Evolutionary conservation across 2,329 filamentous ascomycete species (phyloP), one percentile per base, ranked within the genome.

Genomic region (Botryosphaeria agaves): DNA sequence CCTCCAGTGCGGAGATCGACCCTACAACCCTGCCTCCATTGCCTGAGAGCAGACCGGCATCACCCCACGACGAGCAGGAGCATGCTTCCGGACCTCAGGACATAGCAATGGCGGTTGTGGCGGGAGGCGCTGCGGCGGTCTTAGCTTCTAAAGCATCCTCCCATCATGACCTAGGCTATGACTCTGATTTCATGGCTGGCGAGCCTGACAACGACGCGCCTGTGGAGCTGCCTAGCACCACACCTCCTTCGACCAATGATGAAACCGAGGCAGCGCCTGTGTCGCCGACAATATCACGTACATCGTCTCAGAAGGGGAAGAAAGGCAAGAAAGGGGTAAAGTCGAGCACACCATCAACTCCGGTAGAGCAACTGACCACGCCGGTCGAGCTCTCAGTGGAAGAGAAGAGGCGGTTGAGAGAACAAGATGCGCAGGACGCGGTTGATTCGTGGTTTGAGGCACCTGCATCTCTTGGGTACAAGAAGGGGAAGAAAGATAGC

Each of bases 321-420:
- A 51, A 52, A 36, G 40, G 39, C 14, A 52, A 48, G 34, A 48
- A 49, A 23, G 44, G 40, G 3, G 41, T 39, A 2, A 48, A 47
- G 30, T 35, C 41, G 17, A 44, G 45, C 29, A 47, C 40, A 14
- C 16, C 18, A 5, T n/a, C n/a, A n/a, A n/a, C n/a, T n/a, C n/a
- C n/a, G n/a, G n/a, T n/a, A n/a, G n/a, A n/a, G n/a, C n/a, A n/a
- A n/a, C n/a, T n/a, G n/a, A 33, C 35, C 19, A 15, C 26, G 3
- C 23, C 35, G 3, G 38, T 36, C 18, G 39, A 40, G 24, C 32
- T 43, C n/a, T 41, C 38, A 2, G 32, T 36, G 3, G 44, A 45
- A 33, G 44, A 47, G 14, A 27, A 35, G 14, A 36, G 37, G 26
- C 37, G 36, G 26, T 38, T 39, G 4, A 30, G 38, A 5, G 39